Percentiles rank a stretch among this genome's conserved stretches.
Evolutionary conservation across 2,329 filamentous ascomycete species (phyloP).

Genomic region (Ilyonectria robusta): DNA sequence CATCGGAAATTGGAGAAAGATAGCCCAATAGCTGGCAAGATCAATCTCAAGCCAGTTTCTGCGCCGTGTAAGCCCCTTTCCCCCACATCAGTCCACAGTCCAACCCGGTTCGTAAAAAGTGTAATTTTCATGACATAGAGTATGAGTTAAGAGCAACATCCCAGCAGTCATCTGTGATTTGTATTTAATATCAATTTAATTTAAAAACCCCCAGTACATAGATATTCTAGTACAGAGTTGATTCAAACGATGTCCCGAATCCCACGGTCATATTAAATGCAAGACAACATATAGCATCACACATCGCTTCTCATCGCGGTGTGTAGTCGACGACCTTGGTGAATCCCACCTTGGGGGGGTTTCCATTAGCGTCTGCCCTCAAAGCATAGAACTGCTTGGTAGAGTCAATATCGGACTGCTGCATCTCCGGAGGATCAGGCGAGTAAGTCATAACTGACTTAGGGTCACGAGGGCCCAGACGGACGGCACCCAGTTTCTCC

Average conservation of each 20-base stretch:
- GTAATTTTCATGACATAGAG: too few relatives aligned
- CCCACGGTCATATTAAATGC: background rate
- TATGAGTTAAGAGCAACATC: too few relatives aligned
- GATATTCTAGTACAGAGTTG: too few relatives aligned
- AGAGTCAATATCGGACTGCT: background rate
- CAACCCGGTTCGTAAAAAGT: too few relatives aligned
- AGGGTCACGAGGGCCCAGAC: background rate
- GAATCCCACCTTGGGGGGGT: background rate
- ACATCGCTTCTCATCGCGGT: background rate
- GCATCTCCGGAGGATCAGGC: background rate
- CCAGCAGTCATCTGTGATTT: too few relatives aligned
- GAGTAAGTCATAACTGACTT: constrained; percentile 1
- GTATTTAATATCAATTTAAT: too few relatives aligned
- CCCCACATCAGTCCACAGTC: too few relatives aligned
- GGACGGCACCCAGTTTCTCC: background rate
- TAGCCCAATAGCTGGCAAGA: too few relatives aligned
- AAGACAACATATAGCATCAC: background rate
- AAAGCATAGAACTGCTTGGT: background rate
- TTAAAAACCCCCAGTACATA: too few relatives aligned
- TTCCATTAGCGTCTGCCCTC: constrained; percentile 4
- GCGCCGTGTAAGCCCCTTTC: too few relatives aligned
- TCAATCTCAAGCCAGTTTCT: too few relatives aligned
- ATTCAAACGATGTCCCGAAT: background rate
- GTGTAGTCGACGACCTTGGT: background rate
- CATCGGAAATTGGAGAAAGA: too few relatives aligned